These are phyloP conservation scores for Hanseniaspora uvarum DNA, from an alignment of 1,139 yeast genomes.

Conservation along the genomic window DNA sequence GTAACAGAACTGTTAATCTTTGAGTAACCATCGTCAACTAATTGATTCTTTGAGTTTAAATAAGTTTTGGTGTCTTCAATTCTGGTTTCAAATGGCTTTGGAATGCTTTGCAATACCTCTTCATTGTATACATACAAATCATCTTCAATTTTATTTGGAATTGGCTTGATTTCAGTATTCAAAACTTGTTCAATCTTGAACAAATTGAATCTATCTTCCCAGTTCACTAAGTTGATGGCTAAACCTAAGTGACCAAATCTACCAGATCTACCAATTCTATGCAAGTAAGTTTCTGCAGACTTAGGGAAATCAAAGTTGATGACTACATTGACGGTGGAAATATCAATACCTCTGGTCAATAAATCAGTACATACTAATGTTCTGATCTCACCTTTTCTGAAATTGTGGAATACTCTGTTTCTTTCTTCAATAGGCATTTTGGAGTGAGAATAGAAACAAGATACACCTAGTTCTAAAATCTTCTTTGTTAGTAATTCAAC, in stretches of 20 bases:
- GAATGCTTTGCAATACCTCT: slow-evolving; percentile 63
- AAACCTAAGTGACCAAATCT: slow-evolving; percentile 97
- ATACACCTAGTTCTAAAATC: slow-evolving; percentile 90
- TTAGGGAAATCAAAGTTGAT: slow-evolving; percentile 97
- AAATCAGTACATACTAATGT: slow-evolving; percentile 93
- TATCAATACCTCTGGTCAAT: slow-evolving; percentile 96
- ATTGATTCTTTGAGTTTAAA: slow-evolving; percentile 24
- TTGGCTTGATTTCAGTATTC: slow-evolving; percentile 94
- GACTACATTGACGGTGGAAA: slow-evolving; percentile 96
- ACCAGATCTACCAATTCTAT: slow-evolving; percentile 98
- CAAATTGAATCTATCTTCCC: slow-evolving; percentile 90
- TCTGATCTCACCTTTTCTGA: slow-evolving; percentile 96
- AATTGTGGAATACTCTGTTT: slow-evolving; percentile 96
- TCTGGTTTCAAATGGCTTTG: slow-evolving; percentile 62
- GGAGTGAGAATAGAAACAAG: slow-evolving; percentile 95
- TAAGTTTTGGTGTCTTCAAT: slow-evolving; percentile 36
- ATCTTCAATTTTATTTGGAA: slow-evolving; percentile 82
- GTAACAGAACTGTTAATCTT: slow-evolving; percentile 21
- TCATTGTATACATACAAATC: slow-evolving; percentile 64
- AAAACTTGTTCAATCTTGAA: slow-evolving; percentile 95
- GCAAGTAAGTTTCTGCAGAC: slow-evolving; percentile 92
- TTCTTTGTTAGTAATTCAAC: slow-evolving; percentile 92
- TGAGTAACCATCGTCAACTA: slow-evolving; percentile 24
- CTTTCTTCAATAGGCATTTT: slow-evolving; percentile 96
- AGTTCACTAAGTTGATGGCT: slow-evolving; percentile 90